Evolutionary conservation across 208 protist species (phyloP), one percentile per base, ranked within the genome.

Genomic region (Naegleria gruberi): DNA sequence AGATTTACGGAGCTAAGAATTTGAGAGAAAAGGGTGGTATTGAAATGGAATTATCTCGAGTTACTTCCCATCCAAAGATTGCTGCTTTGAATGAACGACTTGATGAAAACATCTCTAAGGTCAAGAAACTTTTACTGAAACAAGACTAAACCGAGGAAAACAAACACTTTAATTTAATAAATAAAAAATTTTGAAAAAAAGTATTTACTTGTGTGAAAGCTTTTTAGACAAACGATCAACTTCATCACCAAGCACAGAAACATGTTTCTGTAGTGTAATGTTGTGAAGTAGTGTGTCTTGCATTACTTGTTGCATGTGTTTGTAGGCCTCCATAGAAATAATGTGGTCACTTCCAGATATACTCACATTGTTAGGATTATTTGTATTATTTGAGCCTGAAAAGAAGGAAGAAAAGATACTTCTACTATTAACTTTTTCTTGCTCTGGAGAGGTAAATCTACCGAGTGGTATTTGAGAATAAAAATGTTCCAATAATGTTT

Each of bases 1-100:
- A 89, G 37, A 74, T 44, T 41, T 90, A 81, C 30, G 44, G 55
- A 19, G 17, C 7, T 26, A 17, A 46, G 6, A n/a, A 10, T 10
- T n/a, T 89, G 45, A 89, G 85, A 89, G 30, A 55, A 89, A n/a
- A 89, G 30, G 46, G 85, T 74, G 85, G 85, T 43, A 57, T 89
- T 74, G 83, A 82, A 42, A 40, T 43, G 74, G 74, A 82, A 15
- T 15, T 82, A n/a, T 43, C 30, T 42, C 74, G 40, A 41, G 40
- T 82, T 7, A 23, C 51, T 65, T 65, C 51, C 6, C 51, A 65
- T 65, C 51, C 51, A 30, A 30, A 10, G 6, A 65, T 65, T 65
- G 51, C 51, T 65, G 51, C 51, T 23, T 23, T 65, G 19, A 65
- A 65, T 65, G 51, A 65, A 65, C 15, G 30, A 65, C 19, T 65